Conservation (phyloP, 2,329 filamentous ascomycete species). For the Elsinoe fawcettii region DNA sequence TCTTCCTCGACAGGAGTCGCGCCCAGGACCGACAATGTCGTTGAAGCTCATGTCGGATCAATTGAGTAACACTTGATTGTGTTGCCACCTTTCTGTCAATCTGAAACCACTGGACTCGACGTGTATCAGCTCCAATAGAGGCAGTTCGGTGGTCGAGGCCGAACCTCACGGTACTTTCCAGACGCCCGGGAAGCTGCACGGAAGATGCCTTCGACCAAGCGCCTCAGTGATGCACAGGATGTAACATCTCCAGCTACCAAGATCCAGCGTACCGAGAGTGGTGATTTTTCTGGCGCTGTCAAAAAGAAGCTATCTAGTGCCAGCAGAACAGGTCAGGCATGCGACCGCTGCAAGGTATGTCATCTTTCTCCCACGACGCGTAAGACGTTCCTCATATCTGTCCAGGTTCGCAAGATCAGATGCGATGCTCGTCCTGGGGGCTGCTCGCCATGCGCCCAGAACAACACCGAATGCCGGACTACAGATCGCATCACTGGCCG, state of each 20-base stretch:
- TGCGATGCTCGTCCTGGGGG: slow-evolving; percentile 75
- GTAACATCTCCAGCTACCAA: slow-evolving; percentile 21
- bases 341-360: slow-evolving; percentile 76
- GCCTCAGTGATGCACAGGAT: slow-evolving; percentile 21
- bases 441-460: slow-evolving; percentile 72
- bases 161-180: slow-evolving; percentile 18
- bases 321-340: slow-evolving; percentile 70
- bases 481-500: slow-evolving; percentile 81
- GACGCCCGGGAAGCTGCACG: slow-evolving; percentile 19
- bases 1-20: background rate
- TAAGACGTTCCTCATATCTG: background rate
- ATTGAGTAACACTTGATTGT: background rate
- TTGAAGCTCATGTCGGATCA: background rate
- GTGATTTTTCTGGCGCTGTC: slow-evolving; percentile 38
- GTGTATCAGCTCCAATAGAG: slow-evolving; percentile 3
- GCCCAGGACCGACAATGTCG: background rate
- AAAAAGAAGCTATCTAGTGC: slow-evolving; percentile 46
- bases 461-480: slow-evolving; percentile 70
- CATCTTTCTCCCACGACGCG: background rate
- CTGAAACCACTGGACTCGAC: background rate
- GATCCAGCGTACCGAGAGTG: slow-evolving; percentile 24
- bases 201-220: slow-evolving; percentile 22
- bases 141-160: slow-evolving; percentile 11
- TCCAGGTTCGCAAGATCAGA: slow-evolving; percentile 72
- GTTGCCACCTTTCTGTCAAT: background rate